Conservation (phyloP, 2,329 filamentous ascomycete genomes). For the Allantophomopsis cytisporea region DNA sequence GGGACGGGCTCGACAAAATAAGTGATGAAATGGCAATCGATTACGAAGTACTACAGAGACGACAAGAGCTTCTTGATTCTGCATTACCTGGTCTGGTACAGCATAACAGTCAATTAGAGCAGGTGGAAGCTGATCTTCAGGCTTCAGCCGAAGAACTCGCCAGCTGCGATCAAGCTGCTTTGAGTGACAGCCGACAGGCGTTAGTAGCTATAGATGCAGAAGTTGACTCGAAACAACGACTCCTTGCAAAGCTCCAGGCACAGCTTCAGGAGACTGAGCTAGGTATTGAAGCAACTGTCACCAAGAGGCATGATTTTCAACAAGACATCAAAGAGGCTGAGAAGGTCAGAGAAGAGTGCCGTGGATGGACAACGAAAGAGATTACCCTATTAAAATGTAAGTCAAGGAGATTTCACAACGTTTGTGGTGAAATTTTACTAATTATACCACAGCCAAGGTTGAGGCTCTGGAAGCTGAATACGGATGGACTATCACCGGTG, state of each 20-base stretch:
- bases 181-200: slow-evolving; percentile 58
- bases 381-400: slow-evolving; percentile 67
- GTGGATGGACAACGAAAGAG: slow-evolving; percentile 78
- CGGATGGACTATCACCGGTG: slow-evolving; percentile 60
- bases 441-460: slow-evolving; percentile 42
- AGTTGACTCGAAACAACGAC: slow-evolving; percentile 53
- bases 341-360: slow-evolving; percentile 71
- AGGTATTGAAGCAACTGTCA: slow-evolving; percentile 45
- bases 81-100: slow-evolving; percentile 52
- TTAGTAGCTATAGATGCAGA: slow-evolving; percentile 52
- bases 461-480: slow-evolving; percentile 49
- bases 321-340: slow-evolving; percentile 74
- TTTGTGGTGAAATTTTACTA: slow-evolving; percentile 15
- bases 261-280: slow-evolving; percentile 55
- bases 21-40: slow-evolving; percentile 66
- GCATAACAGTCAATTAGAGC: slow-evolving; percentile 45
- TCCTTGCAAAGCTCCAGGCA: slow-evolving; percentile 51
- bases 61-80: slow-evolving; percentile 53
- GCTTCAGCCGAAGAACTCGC: slow-evolving; percentile 61
- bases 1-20: slow-evolving; percentile 66
- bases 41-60: slow-evolving; percentile 48
- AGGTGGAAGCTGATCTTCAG: slow-evolving; percentile 55
- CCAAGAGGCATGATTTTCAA: slow-evolving; percentile 55
- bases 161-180: slow-evolving; percentile 67
- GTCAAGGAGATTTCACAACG: slow-evolving; percentile 7